These are phyloP conservation scores for Paracoccidioides lutzii DNA, from an alignment of 2,329 filamentous ascomycete genomes.

Conservation along the genomic window DNA sequence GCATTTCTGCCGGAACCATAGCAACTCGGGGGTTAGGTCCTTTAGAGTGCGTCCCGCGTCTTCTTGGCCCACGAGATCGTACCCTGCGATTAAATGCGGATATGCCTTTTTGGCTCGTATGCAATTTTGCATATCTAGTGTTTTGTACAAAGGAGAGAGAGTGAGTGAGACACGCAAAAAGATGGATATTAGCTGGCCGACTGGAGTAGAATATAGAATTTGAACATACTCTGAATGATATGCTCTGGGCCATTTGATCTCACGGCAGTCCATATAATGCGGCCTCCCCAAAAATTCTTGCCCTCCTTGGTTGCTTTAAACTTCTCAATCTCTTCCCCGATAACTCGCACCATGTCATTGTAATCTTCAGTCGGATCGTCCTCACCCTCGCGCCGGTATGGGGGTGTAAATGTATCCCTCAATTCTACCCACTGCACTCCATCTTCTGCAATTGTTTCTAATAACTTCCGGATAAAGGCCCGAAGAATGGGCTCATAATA, in stretches of 20 bases:
- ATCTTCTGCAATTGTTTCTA: constrained; percentile 61
- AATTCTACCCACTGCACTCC: constrained; percentile 78
- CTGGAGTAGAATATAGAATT: background rate
- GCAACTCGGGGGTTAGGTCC: constrained; percentile 68
- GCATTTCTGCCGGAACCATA: constrained; percentile 88
- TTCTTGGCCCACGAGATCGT: constrained; percentile 83
- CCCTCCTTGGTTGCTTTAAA: constrained; percentile 64
- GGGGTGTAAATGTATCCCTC: constrained; percentile 58
- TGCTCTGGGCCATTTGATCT: constrained; percentile 50
- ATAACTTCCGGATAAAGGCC: constrained; percentile 57
- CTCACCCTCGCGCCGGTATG: constrained; percentile 52
- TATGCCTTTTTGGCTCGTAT: constrained; percentile 59
- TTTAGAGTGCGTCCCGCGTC: constrained; percentile 62
- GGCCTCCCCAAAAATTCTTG: constrained; percentile 66
- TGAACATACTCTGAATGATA: constrained; percentile 48
- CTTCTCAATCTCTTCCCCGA: constrained; percentile 62
- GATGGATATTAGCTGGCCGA: no score
- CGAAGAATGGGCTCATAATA: constrained; percentile 87
- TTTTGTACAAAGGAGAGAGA: background rate
- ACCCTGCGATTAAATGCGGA: constrained; percentile 40
- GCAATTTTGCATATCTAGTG: constrained; percentile 60
- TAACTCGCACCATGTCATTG: constrained; percentile 54
- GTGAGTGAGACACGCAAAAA: background rate
- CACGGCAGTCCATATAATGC: constrained; percentile 73
- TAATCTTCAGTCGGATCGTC: constrained; percentile 57